These are phyloP conservation scores for Macrophomina pseudophaseolina DNA, from an alignment of 2,329 filamentous ascomycete genomes.

Conservation along the genomic window DNA sequence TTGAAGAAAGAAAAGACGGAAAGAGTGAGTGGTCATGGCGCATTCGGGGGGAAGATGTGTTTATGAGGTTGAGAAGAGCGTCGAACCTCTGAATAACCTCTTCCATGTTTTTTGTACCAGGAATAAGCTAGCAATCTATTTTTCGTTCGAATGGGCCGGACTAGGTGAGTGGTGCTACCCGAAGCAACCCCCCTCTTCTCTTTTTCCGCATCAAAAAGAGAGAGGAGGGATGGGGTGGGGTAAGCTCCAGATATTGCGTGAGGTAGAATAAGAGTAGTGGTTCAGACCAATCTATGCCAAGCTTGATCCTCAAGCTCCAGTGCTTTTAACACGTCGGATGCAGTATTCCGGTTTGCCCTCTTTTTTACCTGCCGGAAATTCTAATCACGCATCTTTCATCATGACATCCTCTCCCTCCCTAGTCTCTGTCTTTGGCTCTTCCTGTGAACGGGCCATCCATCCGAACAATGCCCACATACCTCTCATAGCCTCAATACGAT, in stretches of 20 bases:
- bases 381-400: slow-evolving; percentile 19
- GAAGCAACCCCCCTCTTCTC: too few relatives aligned
- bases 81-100: background rate
- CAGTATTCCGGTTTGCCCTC: background rate
- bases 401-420: slow-evolving; percentile 1
- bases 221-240: too few relatives aligned
- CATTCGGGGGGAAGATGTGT: too few relatives aligned
- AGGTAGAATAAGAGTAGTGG: too few relatives aligned
- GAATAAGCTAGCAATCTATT: slow-evolving; percentile 8
- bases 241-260: too few relatives aligned
- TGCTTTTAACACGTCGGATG: background rate
- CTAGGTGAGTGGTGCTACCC: background rate
- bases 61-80: background rate
- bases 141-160: background rate
- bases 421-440: background rate
- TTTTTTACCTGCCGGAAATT: background rate
- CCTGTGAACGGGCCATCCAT: slow-evolving; percentile 11
- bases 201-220: background rate
- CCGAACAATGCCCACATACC: slow-evolving; percentile 63
- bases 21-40: background rate
- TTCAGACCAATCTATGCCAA: too few relatives aligned
- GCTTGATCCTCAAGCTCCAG: too few relatives aligned
- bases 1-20: background rate
- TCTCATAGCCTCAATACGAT: slow-evolving; percentile 61
- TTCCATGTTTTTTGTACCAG: background rate